Base-by-base conservation (phyloP, 176 grass and related monocot genomes). In the Oryza rufipogon region DNA sequence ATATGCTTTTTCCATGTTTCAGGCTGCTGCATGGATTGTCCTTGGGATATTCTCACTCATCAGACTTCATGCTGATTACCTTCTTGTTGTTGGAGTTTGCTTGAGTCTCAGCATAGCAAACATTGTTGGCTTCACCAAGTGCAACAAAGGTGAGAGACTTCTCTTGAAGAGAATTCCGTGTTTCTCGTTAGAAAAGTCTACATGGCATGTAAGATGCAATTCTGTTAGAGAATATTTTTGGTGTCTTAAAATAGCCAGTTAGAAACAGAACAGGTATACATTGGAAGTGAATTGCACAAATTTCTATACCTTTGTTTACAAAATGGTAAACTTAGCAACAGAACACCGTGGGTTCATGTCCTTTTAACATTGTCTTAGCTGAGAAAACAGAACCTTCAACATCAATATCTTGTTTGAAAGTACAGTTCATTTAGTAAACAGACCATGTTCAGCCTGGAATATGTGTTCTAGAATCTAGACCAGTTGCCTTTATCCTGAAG, bases 51-150 rank as follows among this genome's bases (percentile, higher is more conserved):
- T 99, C 79, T 99, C 97, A 86, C 91, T 98, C 66, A 88, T 98
- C 84, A 90, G 91, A 74, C 81, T 95, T 85, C 91, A 98, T 74
- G 96, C 96, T 80, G 96, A 98, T 93, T 98, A 93, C 75, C 89
- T 99, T 83, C 90, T 99, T 25, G 97, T 96, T 36, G 68, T 99
- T 66, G 97, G 93, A 87, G 97, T 99, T 89, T 99, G 97, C 80
- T 94, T 99, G 81, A 99, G 66, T 74, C 88, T 99, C 39, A 94
- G 93, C 68, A 75, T 99, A 82, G 97, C 97, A 72, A 99, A 99
- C 78, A 99, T 99, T 64, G 84, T 99, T 92, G 97, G 97, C 17
- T 99, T 99, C 91, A 99, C 97, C 51, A 99, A 94, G 90, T 99
- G 97, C 65, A 94, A 91, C 70, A 99, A 99, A 96, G 97, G 97